Conservation (phyloP, 75 land plant genomes). For the Picea sitchensis region DNA sequence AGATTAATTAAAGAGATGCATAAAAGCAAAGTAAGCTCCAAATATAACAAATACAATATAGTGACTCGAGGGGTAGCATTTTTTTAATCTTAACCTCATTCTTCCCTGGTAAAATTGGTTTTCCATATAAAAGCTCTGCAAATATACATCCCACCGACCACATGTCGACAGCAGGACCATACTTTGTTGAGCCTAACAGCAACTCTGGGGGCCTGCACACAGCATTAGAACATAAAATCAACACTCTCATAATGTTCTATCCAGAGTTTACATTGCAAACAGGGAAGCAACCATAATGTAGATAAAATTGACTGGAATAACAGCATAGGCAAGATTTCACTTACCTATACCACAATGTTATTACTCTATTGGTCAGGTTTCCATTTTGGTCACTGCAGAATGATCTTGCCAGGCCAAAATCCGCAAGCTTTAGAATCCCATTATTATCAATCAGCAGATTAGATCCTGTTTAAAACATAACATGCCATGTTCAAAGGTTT, state of each 20-base stretch:
- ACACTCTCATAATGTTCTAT: not conserved
- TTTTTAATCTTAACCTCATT: slow-evolving; percentile 62
- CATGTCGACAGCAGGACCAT: slow-evolving; percentile 99
- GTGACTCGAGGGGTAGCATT: not conserved
- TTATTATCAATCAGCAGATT: slow-evolving; percentile 95
- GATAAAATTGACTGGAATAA: not conserved
- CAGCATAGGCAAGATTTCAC: not conserved
- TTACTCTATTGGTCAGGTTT: slow-evolving; percentile 85
- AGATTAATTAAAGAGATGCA: not conserved
- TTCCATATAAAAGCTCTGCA: slow-evolving; percentile 94
- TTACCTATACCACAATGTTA: slow-evolving; percentile 98
- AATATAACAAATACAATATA: not conserved
- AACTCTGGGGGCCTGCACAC: slow-evolving; percentile 88
- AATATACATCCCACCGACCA: slow-evolving; percentile 99
- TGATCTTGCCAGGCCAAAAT: slow-evolving; percentile 96
- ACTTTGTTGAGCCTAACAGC: slow-evolving; percentile 86
- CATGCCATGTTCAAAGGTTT: not conserved
- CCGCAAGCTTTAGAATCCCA: slow-evolving; percentile 94
- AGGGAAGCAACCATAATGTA: not conserved
- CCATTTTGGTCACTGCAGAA: slow-evolving; percentile 77
- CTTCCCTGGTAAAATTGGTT: slow-evolving; percentile 93
- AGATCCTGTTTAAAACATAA: slow-evolving; percentile 30
- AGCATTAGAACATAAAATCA: not conserved
- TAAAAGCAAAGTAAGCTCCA: not conserved
- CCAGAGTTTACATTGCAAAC: not conserved